Evolutionary conservation across 2,329 filamentous ascomycete genomes (phyloP).

Genomic region (Apiospora aurea): DNA sequence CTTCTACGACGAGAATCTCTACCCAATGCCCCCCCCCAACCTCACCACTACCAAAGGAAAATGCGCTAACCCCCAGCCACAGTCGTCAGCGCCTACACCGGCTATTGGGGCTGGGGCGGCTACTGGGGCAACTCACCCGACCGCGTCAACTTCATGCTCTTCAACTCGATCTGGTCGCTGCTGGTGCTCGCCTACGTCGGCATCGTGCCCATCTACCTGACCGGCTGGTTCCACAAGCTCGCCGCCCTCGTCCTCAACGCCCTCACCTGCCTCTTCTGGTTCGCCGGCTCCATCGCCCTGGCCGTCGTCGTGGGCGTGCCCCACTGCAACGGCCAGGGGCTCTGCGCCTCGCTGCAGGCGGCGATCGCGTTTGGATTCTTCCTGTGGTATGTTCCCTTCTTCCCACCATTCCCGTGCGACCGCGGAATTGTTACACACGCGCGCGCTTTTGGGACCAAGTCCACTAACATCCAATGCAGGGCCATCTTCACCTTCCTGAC

Average conservation of each 20-base stretch:
- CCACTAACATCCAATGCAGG: constrained; percentile 40
- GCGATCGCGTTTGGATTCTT: constrained; percentile 72
- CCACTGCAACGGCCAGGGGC: constrained; percentile 56
- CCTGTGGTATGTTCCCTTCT: constrained; percentile 52
- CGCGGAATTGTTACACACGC: background rate
- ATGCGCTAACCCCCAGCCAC: constrained; percentile 15
- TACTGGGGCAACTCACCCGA: constrained; percentile 52
- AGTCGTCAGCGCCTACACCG: constrained; percentile 62
- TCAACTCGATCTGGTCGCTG: constrained; percentile 78
- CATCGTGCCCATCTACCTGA: constrained; percentile 69
- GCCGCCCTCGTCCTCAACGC: constrained; percentile 72
- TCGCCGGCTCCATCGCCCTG: constrained; percentile 81
- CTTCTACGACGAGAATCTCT: background rate
- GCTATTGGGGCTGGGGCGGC: constrained; percentile 39
- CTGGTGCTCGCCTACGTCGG: constrained; percentile 75
- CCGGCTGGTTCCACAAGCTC: constrained; percentile 67
- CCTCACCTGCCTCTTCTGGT: constrained; percentile 87
- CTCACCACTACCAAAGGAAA: background rate
- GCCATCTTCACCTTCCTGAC: constrained; percentile 56
- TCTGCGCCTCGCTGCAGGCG: constrained; percentile 51
- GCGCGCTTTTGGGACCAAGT: too few relatives aligned
- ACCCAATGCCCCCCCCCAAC: constrained; percentile 17
- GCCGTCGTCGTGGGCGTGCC: constrained; percentile 69
- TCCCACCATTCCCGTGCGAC: background rate
- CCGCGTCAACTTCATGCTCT: constrained; percentile 79